Conservation (phyloP, 2,329 filamentous ascomycete genomes). For the Cytospora leucostoma region DNA sequence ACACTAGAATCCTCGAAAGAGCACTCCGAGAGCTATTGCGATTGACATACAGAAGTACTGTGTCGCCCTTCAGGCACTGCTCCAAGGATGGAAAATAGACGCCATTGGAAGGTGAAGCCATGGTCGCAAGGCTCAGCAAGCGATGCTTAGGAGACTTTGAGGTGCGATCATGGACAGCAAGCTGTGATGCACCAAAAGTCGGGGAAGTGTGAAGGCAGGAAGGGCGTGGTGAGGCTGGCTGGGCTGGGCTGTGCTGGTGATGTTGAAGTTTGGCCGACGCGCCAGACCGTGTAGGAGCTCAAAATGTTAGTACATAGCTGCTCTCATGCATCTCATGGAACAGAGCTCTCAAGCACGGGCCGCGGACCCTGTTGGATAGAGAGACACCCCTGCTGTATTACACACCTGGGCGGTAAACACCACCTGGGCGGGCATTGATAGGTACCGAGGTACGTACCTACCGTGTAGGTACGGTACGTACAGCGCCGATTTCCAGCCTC, state of each 20-base stretch:
- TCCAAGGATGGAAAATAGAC: conserved; percentile 83
- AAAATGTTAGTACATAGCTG: conserved; percentile 20
- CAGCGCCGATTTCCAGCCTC: neutral
- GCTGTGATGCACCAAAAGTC: conserved; percentile 22
- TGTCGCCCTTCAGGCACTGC: conserved; percentile 79
- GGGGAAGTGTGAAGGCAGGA: neutral
- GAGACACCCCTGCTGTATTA: neutral
- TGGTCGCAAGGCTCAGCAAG: conserved; percentile 58
- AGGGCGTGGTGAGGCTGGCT: neutral
- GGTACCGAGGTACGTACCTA: too few relatives aligned
- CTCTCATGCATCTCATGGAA: conserved; percentile 1
- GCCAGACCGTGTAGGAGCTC: conserved; percentile 19
- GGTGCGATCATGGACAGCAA: conserved; percentile 26
- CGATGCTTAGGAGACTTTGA: conserved; percentile 23
- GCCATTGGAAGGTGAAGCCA: conserved; percentile 70
- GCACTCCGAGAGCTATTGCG: neutral
- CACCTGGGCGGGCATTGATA: neutral
- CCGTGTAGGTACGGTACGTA: too few relatives aligned
- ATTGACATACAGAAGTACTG: conserved; percentile 71
- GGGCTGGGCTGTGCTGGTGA: neutral
- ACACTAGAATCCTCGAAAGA: conserved; percentile 1
- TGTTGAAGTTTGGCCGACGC: conserved; percentile 14
- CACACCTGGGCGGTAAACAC: neutral
- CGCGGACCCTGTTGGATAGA: conserved; percentile 8
- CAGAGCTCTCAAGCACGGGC: conserved; percentile 4